Percentiles rank a stretch among this genome's conserved stretches.
Conservation (phyloP, 192 early-diverging fungal genomes). For the Coemansia sp. region DNA sequence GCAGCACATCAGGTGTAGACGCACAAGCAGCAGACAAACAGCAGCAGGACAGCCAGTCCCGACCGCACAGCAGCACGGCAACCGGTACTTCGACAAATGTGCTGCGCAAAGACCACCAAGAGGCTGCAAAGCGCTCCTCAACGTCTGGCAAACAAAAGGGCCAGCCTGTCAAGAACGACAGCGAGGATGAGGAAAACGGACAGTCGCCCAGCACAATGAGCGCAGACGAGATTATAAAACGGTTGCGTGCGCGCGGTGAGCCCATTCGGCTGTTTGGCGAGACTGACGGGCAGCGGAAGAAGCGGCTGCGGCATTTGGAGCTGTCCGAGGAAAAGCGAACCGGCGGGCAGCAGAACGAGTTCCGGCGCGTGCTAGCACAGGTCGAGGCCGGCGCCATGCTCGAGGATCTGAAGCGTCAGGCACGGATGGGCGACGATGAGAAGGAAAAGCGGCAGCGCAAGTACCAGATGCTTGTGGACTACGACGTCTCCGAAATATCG, state of each 20-base stretch:
- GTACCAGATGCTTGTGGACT: slow-evolving; percentile 40
- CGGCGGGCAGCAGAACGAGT: slow-evolving; percentile 92
- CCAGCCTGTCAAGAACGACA: not conserved
- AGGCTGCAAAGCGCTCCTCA: not conserved
- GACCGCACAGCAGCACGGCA: not conserved
- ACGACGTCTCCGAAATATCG: slow-evolving; percentile 76
- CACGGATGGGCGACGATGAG: slow-evolving; percentile 48
- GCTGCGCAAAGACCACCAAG: not conserved
- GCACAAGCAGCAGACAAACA: slow-evolving; percentile 43
- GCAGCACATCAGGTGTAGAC: slow-evolving; percentile 59
- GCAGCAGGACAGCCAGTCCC: not conserved
- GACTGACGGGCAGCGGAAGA: slow-evolving; percentile 73
- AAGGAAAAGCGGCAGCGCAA: slow-evolving; percentile 34
- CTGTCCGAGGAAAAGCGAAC: slow-evolving; percentile 72
- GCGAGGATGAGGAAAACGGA: not conserved
- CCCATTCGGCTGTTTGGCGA: slow-evolving; percentile 95
- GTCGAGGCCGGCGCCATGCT: slow-evolving; percentile 79
- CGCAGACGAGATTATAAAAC: slow-evolving; percentile 74
- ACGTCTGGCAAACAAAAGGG: not conserved
- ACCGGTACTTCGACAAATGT: not conserved
- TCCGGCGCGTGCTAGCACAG: slow-evolving; percentile 77
- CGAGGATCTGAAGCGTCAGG: slow-evolving; percentile 69
- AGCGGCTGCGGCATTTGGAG: slow-evolving; percentile 80
- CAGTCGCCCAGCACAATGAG: slow-evolving; percentile 50
- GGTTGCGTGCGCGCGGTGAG: slow-evolving; percentile 82